Percentiles rank a stretch among this genome's conserved stretches.
Evolutionary conservation across 1,139 yeast genomes (phyloP).

Genomic region (Komagataea norvegica): DNA sequence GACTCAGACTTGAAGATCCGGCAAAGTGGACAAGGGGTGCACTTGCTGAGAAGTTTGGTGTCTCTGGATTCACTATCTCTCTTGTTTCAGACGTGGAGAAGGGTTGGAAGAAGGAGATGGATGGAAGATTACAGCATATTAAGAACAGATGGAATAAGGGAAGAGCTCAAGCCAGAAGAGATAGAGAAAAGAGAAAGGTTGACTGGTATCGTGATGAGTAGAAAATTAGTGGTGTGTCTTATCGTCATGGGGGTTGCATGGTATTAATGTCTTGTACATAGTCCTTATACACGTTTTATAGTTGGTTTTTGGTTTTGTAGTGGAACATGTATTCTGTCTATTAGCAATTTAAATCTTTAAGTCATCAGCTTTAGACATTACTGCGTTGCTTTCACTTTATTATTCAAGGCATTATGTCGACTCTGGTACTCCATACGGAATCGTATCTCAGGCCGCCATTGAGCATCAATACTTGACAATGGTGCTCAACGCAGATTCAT

Average conservation of each 20-base stretch:
- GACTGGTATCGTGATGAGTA: slow-evolving; percentile 60
- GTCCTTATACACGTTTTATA: not conserved
- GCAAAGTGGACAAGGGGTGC: slow-evolving; percentile 60
- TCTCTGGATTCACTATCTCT: slow-evolving; percentile 51
- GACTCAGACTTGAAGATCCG: slow-evolving; percentile 60
- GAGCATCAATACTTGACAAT: too few relatives aligned
- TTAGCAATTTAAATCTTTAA: too few relatives aligned
- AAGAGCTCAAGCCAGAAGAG: slow-evolving; percentile 52
- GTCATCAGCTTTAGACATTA: too few relatives aligned
- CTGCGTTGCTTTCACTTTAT: too few relatives aligned
- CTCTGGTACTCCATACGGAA: too few relatives aligned
- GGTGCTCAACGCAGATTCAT: too few relatives aligned
- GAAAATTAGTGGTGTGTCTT: not conserved
- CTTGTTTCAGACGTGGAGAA: slow-evolving; percentile 43
- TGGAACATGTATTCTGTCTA: too few relatives aligned
- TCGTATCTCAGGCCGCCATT: too few relatives aligned
- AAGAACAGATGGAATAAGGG: slow-evolving; percentile 48
- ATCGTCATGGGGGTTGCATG: not conserved
- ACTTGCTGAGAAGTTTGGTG: slow-evolving; percentile 59
- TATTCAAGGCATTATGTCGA: too few relatives aligned
- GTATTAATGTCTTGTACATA: slow-evolving; percentile 4
- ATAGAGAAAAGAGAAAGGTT: slow-evolving; percentile 48
- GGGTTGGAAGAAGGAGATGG: slow-evolving; percentile 41
- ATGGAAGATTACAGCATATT: slow-evolving; percentile 36
- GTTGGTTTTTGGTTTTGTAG: too few relatives aligned